Percentiles rank a stretch among this genome's conserved stretches.
phyloP scores from a whole-genome alignment of 768 basidiomycete species.

The Tulasnella calospora region DNA sequence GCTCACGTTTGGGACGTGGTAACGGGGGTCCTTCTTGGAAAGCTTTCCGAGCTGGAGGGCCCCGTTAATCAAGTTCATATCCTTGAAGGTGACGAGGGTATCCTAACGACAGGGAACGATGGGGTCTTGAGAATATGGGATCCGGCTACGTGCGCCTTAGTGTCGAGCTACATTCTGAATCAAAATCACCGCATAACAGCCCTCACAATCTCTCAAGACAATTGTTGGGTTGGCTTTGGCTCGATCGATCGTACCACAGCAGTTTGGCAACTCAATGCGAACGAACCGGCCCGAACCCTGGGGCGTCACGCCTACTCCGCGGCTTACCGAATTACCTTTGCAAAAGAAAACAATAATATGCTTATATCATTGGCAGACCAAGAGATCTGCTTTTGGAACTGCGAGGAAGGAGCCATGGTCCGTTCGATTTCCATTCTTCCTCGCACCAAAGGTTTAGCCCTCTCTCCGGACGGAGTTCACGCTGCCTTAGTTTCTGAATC shows the following conservation, averaged over 20 bases:
- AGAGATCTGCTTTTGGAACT: background rate
- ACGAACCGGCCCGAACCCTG: background rate
- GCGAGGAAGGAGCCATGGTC: background rate
- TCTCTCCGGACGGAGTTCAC: background rate
- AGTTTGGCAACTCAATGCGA: background rate
- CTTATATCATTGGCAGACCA: background rate
- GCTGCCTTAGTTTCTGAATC: background rate
- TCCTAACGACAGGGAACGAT: background rate
- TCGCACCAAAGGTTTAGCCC: background rate
- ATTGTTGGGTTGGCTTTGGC: background rate
- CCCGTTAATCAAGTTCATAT: background rate
- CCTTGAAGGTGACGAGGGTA: background rate
- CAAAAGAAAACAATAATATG: background rate
- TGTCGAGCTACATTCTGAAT: background rate
- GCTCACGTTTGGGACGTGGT: background rate
- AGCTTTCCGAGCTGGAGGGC: background rate
- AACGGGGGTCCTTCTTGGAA: background rate
- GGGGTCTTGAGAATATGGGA: background rate
- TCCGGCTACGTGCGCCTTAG: background rate
- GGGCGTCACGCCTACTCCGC: background rate
- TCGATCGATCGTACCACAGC: background rate
- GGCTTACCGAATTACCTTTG: background rate
- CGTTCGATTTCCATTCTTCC: background rate
- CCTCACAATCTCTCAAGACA: background rate
- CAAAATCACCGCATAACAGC: background rate